Conservation (phyloP, 192 early-diverging fungal genomes). For the Gigaspora rosea region DNA sequence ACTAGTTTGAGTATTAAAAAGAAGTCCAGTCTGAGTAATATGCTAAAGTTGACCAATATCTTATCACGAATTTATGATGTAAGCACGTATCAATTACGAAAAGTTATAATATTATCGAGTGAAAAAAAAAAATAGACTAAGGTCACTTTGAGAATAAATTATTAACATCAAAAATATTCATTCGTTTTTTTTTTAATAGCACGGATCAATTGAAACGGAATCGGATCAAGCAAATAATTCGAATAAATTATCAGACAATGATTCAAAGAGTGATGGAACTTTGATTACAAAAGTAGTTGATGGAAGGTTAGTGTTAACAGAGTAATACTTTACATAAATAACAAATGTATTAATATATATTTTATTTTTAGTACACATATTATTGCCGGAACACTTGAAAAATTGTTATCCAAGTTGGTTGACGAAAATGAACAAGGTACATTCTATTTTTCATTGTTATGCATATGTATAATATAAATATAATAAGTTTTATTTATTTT, state of each 20-base stretch:
- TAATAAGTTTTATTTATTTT: neutral
- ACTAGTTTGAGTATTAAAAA: constrained; percentile 19
- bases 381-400: constrained; percentile 63
- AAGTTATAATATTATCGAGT: no score
- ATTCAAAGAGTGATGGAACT: neutral
- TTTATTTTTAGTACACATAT: constrained; percentile 42
- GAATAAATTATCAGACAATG: neutral
- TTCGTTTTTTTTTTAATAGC: no score
- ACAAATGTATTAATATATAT: no score
- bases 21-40: neutral
- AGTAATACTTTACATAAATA: no score
- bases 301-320: neutral
- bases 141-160: no score
- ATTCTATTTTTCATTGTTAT: neutral
- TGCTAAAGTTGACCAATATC: constrained; percentile 8
- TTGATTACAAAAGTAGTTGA: neutral
- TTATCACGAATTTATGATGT: constrained; percentile 8
- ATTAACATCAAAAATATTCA: no score
- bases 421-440: constrained; percentile 65
- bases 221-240: neutral
- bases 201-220: no score
- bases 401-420: constrained; percentile 61
- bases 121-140: no score
- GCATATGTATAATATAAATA: neutral
- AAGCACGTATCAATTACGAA: neutral